Conservation (phyloP, 768 basidiomycete genomes). For the Rickenella mellea region DNA sequence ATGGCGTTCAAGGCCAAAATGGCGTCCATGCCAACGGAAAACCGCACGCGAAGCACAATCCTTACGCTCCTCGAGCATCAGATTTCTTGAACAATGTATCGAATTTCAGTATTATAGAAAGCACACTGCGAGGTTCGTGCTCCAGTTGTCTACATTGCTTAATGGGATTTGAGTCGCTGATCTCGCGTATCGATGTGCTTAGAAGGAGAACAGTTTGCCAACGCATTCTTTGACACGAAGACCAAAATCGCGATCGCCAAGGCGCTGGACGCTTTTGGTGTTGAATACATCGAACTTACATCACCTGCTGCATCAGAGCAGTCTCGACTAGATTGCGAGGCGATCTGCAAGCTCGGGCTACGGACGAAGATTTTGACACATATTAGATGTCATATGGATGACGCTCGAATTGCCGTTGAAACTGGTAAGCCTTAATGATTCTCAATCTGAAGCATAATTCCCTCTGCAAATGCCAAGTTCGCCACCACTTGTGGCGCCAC, state of each 20-base stretch:
- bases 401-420: constrained; percentile 95
- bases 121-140: constrained; percentile 79
- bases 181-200: constrained; percentile 4
- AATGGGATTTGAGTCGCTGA: constrained; percentile 4
- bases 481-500: background rate
- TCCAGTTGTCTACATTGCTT: background rate
- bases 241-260: constrained; percentile 99
- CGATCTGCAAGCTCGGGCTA: constrained; percentile 97
- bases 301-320: constrained; percentile 97
- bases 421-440: constrained; percentile 51
- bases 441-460: background rate
- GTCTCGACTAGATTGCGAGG: constrained; percentile 88
- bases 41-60: constrained; percentile 37
- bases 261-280: constrained; percentile 96
- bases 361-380: constrained; percentile 97
- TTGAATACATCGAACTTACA: constrained; percentile 99
- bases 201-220: constrained; percentile 99
- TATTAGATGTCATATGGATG: constrained; percentile 99
- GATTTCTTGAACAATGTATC: constrained; percentile 90
- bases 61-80: constrained; percentile 84
- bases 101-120: constrained; percentile 96
- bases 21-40: constrained; percentile 22
- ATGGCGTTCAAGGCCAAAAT: constrained; percentile 30
- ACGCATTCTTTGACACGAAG: constrained; percentile 98
- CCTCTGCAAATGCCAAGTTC: background rate